Percentiles rank a stretch among this genome's conserved stretches.
These are phyloP conservation scores for Acacia acuminata DNA, from an alignment of 306 rosid species.

Conservation along the genomic window DNA sequence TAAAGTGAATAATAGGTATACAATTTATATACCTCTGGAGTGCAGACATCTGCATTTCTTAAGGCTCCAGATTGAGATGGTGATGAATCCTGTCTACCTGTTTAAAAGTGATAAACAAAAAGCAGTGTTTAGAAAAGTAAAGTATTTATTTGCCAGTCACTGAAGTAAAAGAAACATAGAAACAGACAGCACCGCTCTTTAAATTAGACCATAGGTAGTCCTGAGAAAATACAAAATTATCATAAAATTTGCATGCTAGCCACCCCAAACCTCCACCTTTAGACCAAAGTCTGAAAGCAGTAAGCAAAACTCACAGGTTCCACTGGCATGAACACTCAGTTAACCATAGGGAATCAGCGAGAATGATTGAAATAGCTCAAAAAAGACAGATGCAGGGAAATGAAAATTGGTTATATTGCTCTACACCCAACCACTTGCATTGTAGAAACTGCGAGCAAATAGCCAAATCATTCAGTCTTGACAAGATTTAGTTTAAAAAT, in stretches of 20 bases:
- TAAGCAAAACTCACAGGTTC: background rate
- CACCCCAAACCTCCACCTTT: slow-evolving; percentile 25
- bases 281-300: background rate
- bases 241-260: slow-evolving; percentile 4
- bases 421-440: slow-evolving; percentile 12
- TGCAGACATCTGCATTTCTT: slow-evolving; percentile 72
- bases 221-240: slow-evolving; percentile 16
- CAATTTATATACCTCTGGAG: slow-evolving; percentile 76
- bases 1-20: slow-evolving; percentile 14
- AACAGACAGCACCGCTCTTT: slow-evolving; percentile 5
- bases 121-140: slow-evolving; percentile 24
- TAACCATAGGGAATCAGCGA: slow-evolving; percentile 14
- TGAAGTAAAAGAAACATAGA: slow-evolving; percentile 28
- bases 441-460: background rate
- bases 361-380: background rate
- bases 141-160: slow-evolving; percentile 26
- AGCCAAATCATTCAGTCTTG: background rate
- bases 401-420: slow-evolving; percentile 10
- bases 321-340: slow-evolving; percentile 15
- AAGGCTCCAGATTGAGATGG: slow-evolving; percentile 64
- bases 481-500: background rate
- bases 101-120: slow-evolving; percentile 41
- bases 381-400: slow-evolving; percentile 10
- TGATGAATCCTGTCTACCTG: slow-evolving; percentile 67
- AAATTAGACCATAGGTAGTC: background rate